Evolutionary conservation across 1,284 basidiomycete genomes (phyloP).

Genomic region (Rhodotorula sp.): DNA sequence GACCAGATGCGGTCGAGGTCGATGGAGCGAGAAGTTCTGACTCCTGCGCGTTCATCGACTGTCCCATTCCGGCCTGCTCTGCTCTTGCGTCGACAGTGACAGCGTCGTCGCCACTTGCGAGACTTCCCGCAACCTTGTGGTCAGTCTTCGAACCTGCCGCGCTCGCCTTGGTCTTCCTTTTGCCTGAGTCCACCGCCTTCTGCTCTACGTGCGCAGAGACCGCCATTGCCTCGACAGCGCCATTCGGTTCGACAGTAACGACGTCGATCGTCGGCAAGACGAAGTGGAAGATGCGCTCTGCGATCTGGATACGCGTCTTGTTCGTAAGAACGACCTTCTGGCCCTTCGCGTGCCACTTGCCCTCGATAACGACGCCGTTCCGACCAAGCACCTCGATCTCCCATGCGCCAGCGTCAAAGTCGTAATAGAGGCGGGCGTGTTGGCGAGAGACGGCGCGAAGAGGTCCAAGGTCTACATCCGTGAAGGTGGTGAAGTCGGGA

Average conservation of each 20-base stretch:
- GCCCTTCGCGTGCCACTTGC: constrained; percentile 86
- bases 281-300: constrained; percentile 91
- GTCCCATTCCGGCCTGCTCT: not conserved
- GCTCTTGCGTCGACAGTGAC: not conserved
- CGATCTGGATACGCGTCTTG: constrained; percentile 98
- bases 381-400: constrained; percentile 86
- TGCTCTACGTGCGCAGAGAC: constrained; percentile 2
- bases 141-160: too few species aligned
- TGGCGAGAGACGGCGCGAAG: constrained; percentile 94
- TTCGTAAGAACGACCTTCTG: constrained; percentile 76
- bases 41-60: too few species aligned
- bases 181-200: not conserved
- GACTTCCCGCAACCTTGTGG: not conserved
- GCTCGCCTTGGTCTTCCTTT: not conserved
- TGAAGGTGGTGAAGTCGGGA: not conserved
- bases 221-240: not conserved
- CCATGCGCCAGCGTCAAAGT: constrained; percentile 69
- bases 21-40: too few species aligned
- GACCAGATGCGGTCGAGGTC: not conserved
- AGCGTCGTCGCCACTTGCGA: not conserved
- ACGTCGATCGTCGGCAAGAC: constrained; percentile 35
- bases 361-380: constrained; percentile 97
- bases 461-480: constrained; percentile 91
- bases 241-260: constrained; percentile 15
- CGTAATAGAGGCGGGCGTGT: constrained; percentile 83